Conservation (phyloP, 345 rosid species). For the Salix udensis region DNA sequence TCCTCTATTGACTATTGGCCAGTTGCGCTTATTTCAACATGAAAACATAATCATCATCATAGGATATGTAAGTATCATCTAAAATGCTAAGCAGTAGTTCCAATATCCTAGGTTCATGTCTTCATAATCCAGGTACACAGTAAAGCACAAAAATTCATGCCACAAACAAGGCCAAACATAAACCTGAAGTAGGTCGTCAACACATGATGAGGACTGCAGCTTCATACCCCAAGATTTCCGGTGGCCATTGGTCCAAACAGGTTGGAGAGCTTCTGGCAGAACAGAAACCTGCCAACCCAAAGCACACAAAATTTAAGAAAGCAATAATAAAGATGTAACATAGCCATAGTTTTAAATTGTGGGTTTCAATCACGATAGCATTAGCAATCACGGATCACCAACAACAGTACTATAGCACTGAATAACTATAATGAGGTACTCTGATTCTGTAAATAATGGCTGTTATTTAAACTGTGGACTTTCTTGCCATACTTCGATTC, state of each 20-base stretch:
- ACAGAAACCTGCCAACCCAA: constrained; percentile 51
- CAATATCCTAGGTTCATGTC: not conserved
- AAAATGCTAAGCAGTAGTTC: not conserved
- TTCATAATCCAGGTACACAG: not conserved
- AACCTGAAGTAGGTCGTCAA: constrained; percentile 66
- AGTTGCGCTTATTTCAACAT: not conserved
- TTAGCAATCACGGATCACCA: too few relatives aligned
- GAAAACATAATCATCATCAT: not conserved
- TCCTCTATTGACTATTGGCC: not conserved
- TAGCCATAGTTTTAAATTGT: too few relatives aligned
- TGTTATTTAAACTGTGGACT: too few relatives aligned
- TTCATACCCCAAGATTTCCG: constrained; percentile 62
- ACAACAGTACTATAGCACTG: too few relatives aligned
- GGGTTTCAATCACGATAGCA: too few relatives aligned
- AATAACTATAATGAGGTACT: too few relatives aligned
- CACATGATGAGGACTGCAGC: constrained; percentile 56
- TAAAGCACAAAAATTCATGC: not conserved
- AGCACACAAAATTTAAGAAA: constrained; percentile 7
- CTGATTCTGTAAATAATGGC: too few relatives aligned
- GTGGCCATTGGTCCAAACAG: constrained; percentile 53
- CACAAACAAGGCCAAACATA: constrained; percentile 4
- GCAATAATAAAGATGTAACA: not conserved
- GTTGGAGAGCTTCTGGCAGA: constrained; percentile 63
- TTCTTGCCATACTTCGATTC: not conserved
- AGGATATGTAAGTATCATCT: not conserved